These are phyloP conservation scores for Sechiopsis laciniata DNA, from an alignment of 306 rosid genomes.

Conservation along the genomic window DNA sequence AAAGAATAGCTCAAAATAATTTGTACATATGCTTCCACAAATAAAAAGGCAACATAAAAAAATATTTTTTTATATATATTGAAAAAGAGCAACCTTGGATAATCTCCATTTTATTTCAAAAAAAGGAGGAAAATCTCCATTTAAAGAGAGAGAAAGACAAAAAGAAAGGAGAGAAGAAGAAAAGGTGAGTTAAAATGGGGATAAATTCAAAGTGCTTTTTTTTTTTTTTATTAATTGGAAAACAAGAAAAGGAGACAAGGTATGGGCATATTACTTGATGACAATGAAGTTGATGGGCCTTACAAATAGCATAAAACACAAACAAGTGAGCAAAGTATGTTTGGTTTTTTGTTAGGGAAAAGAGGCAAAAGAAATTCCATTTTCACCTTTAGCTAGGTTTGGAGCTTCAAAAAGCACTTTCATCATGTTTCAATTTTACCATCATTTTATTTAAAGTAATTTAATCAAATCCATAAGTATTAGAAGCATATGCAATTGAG, in stretches of 20 bases:
- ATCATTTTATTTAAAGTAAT: neutral
- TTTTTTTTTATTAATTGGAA: neutral
- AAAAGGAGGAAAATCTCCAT: no score
- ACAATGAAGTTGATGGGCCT: slow-evolving; percentile 7
- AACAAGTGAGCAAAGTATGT: neutral
- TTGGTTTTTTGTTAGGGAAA: neutral
- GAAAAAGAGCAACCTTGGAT: neutral
- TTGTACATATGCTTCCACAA: no score
- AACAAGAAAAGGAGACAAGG: slow-evolving; percentile 8
- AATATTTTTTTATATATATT: neutral
- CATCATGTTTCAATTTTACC: slow-evolving; percentile 9
- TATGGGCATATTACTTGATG: slow-evolving; percentile 9
- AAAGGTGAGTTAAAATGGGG: slow-evolving; percentile 5
- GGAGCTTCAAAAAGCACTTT: neutral
- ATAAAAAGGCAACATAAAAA: no score
- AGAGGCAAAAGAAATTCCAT: neutral
- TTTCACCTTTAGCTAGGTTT: neutral
- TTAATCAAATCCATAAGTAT: neutral
- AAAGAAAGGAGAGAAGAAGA: neutral
- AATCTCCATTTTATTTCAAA: no score
- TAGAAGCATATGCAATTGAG: neutral
- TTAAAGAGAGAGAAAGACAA: neutral
- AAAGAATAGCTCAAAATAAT: no score
- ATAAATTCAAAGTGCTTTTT: neutral
- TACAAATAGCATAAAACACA: slow-evolving; percentile 10